Evolutionary conservation across 495 filamentous ascomycete genomes (phyloP).

Genomic region (Bathelium albidoporum): DNA sequence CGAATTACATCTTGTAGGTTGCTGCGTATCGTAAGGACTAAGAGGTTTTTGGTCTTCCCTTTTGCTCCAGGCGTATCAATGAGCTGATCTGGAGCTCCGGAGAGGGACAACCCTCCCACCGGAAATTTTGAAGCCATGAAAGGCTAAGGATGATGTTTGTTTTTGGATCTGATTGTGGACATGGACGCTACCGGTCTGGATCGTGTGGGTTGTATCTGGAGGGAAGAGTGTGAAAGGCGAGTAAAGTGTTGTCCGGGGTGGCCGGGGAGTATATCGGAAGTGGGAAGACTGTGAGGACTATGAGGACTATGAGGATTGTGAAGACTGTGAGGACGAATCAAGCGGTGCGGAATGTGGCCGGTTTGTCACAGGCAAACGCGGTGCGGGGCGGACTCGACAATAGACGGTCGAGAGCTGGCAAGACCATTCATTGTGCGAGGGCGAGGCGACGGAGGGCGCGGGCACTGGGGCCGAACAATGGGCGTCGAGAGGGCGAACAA

Average conservation of each 20-base stretch:
- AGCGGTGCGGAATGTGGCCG: not conserved
- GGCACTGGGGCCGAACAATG: not conserved
- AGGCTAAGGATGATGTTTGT: not conserved
- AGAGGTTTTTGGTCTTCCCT: not conserved
- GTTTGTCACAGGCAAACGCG: not conserved
- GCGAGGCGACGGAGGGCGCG: not conserved
- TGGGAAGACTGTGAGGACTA: not conserved
- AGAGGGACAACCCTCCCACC: not conserved
- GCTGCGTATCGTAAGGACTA: not conserved
- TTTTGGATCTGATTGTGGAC: not conserved
- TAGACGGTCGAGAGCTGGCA: not conserved
- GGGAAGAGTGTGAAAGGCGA: no score
- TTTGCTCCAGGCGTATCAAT: not conserved
- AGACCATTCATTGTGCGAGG: slow-evolving; percentile 1
- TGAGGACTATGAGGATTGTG: not conserved
- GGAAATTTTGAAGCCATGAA: not conserved
- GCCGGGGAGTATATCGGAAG: no score
- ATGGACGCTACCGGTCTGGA: not conserved
- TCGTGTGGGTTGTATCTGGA: not conserved
- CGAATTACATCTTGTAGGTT: not conserved
- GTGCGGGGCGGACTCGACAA: not conserved
- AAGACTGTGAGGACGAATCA: not conserved
- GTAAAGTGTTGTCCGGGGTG: no score
- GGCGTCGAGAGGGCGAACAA: not conserved
- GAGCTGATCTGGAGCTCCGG: not conserved